Conservation (phyloP, 2,329 filamentous ascomycete genomes). For the Paraphoma sp. region DNA sequence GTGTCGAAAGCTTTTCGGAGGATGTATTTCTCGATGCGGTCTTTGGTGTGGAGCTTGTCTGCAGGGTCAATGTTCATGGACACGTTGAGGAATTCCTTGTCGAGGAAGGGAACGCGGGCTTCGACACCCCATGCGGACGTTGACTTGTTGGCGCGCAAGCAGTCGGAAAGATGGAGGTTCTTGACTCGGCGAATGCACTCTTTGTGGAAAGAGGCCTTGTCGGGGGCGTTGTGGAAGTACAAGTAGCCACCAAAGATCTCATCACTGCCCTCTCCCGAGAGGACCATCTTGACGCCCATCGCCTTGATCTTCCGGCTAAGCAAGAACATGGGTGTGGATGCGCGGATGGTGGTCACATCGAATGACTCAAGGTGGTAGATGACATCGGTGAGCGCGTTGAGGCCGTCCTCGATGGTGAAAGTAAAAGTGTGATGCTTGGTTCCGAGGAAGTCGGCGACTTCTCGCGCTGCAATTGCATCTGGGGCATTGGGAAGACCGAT, state of each 20-base stretch:
- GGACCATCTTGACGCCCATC: slow-evolving; percentile 99
- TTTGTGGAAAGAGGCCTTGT: slow-evolving; percentile 91
- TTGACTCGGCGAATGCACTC: slow-evolving; percentile 95
- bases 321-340: slow-evolving; percentile 98
- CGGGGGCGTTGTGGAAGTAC: slow-evolving; percentile 95
- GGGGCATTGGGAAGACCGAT: slow-evolving; percentile 93
- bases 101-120: slow-evolving; percentile 95
- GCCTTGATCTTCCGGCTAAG: slow-evolving; percentile 99
- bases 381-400: slow-evolving; percentile 95
- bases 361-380: slow-evolving; percentile 98
- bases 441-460: slow-evolving; percentile 95
- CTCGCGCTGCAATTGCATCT: slow-evolving; percentile 87
- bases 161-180: slow-evolving; percentile 96
- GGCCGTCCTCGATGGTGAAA: slow-evolving; percentile 95
- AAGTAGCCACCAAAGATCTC: slow-evolving; percentile 99
- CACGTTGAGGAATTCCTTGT: slow-evolving; percentile 94
- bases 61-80: slow-evolving; percentile 92
- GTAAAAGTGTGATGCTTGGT: slow-evolving; percentile 99
- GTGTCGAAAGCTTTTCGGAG: slow-evolving; percentile 98
- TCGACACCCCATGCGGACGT: slow-evolving; percentile 98
- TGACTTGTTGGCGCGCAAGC: slow-evolving; percentile 97
- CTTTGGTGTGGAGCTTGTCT: slow-evolving; percentile 86
- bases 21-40: slow-evolving; percentile 95
- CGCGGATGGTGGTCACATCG: slow-evolving; percentile 97
- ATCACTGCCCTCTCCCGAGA: slow-evolving; percentile 94